Base-by-base conservation (phyloP, 2,329 filamentous ascomycete species). In the Alternaria gaisen region DNA sequence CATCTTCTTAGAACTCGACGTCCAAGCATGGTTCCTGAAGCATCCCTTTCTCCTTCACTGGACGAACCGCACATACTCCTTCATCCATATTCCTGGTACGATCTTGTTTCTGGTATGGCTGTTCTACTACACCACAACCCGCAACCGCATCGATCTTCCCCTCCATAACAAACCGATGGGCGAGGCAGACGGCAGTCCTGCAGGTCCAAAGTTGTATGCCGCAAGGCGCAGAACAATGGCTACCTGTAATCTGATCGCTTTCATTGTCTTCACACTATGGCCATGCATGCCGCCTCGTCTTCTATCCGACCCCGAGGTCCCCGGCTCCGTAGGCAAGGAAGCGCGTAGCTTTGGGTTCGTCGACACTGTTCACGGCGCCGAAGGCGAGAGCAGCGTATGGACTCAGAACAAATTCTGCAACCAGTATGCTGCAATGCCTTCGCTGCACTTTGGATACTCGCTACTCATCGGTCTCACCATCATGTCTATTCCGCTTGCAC, bases 351-450 rank as follows among this genome's bases (percentile, higher is more conserved):
- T 82, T 73, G 84, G 85, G 8, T 87, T 88, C 68, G 81, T 87
- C 11, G 86, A 88, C 66, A 88, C 86, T 0, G 85, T 88, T 14
- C 86, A 87, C 72, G 83, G 85, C 11, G 76, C 77, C 14, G 81
- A 82, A 26, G 87, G 87, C 44, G 86, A 88, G 64, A 87, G 87
- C 72, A 90, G 87, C 65, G 87, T 91, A 1, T 91, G 89, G 89
- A 91, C 89, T 0, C 85, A 88, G 50, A 91, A 91, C 78, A 85
- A 83, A 62, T 92, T 91, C 76, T 91, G 89, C 78, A 92, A 92
- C 74, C 90, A 92, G 77, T 91, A 91, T 76, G 89, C 88, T 84
- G 90, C 90, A 8, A 92, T 92, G 90, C 90, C 90, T 1, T 90
- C 88, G 0, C 83, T 92, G 16, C 90, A 92, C 75, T 92, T 92